These are phyloP conservation scores for Auricularia auricula-judae DNA, from an alignment of 768 basidiomycete species.

Conservation along the genomic window DNA sequence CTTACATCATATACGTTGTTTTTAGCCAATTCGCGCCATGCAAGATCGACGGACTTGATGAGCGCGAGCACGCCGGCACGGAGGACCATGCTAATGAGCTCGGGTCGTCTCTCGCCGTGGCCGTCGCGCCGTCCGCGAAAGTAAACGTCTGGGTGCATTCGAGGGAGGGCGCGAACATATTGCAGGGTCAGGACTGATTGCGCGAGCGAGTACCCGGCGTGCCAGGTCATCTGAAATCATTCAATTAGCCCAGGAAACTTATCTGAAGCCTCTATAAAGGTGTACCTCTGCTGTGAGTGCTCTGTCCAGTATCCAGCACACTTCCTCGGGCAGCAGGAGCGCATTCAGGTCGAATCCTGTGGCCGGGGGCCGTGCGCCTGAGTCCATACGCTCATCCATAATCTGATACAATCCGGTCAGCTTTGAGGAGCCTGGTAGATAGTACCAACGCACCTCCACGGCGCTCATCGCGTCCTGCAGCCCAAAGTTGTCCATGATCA, in stretches of 20 bases:
- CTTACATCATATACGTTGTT: conserved; percentile 69
- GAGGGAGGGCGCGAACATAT: conserved; percentile 56
- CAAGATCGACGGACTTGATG: conserved; percentile 71
- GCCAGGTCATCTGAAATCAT: conserved; percentile 74
- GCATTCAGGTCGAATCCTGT: conserved; percentile 47
- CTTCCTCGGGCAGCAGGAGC: conserved; percentile 61
- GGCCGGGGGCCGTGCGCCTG: conserved; percentile 36
- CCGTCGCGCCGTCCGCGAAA: conserved; percentile 13
- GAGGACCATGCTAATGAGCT: conserved; percentile 59
- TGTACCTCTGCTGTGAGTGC: conserved; percentile 62
- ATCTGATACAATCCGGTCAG: conserved; percentile 40
- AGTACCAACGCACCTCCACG: conserved; percentile 50
- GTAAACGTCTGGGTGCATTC: conserved; percentile 38
- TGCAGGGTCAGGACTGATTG: conserved; percentile 77
- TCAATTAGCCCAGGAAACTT: not conserved
- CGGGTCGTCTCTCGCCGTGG: conserved; percentile 40
- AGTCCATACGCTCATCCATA: conserved; percentile 83
- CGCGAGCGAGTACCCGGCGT: conserved; percentile 70
- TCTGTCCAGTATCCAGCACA: conserved; percentile 83
- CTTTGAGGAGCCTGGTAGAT: conserved; percentile 10
- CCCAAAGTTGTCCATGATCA: conserved; percentile 60
- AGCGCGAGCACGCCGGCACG: conserved; percentile 55
- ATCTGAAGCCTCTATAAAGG: conserved; percentile 3
- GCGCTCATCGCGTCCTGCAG: conserved; percentile 91
- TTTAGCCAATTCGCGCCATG: conserved; percentile 73